Conservation (phyloP, 768 basidiomycete species). For the Termitomyces sp. region DNA sequence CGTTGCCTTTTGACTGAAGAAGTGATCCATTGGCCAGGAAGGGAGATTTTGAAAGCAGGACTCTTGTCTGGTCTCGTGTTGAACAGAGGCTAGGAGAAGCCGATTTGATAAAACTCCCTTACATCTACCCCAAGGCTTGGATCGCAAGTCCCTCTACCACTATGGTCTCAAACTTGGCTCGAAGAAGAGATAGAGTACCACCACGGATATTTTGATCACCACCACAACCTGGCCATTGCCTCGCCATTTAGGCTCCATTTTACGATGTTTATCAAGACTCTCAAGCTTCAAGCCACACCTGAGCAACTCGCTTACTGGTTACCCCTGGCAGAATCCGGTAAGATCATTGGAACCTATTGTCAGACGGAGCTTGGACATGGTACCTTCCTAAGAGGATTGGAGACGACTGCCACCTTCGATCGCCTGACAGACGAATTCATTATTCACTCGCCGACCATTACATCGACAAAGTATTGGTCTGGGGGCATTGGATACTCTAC, state of each 20-base stretch:
- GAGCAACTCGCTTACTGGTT: constrained; percentile 20
- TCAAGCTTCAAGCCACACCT: neutral
- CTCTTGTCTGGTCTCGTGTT: constrained; percentile 9
- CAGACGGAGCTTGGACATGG: constrained; percentile 22
- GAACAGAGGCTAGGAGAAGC: constrained; percentile 9
- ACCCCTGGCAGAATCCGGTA: constrained; percentile 16
- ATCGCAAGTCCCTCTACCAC: constrained; percentile 16
- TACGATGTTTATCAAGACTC: neutral
- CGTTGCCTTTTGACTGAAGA: neutral
- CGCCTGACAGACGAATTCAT: constrained; percentile 16
- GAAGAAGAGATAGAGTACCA: constrained; percentile 13
- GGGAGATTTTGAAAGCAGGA: constrained; percentile 2
- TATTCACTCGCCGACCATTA: constrained; percentile 19
- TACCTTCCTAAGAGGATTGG: constrained; percentile 19
- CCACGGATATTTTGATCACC: constrained; percentile 13
- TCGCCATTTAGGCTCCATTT: constrained; percentile 16
- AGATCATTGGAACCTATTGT: constrained; percentile 14
- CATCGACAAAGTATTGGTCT: constrained; percentile 21
- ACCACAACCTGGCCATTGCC: constrained; percentile 14
- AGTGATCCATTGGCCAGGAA: neutral
- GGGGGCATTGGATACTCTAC: constrained; percentile 18
- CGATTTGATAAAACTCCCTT: constrained; percentile 8
- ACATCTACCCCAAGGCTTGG: constrained; percentile 11
- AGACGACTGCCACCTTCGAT: constrained; percentile 22
- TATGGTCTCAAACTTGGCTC: constrained; percentile 18